Evolutionary conservation across 2,329 filamentous ascomycete species (phyloP).

Genomic region (Nakataea oryzae): DNA sequence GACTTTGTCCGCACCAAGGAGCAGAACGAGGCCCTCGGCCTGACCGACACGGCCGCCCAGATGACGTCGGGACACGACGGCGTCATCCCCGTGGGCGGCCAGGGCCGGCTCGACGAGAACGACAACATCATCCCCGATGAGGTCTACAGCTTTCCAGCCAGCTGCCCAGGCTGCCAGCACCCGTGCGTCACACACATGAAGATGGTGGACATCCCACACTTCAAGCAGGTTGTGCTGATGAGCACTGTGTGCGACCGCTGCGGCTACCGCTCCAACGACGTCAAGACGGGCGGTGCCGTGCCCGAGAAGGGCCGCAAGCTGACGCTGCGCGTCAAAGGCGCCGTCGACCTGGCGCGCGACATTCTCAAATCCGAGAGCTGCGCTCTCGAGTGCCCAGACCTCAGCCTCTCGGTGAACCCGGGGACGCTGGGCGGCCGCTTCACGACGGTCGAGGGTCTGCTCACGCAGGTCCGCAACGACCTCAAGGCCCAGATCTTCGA

Average conservation of each 20-base stretch:
- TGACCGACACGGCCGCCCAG: conserved; percentile 53
- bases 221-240: conserved; percentile 96
- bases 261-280: conserved; percentile 90
- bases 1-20: conserved; percentile 75
- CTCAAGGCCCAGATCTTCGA: conserved; percentile 75
- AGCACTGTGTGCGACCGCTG: conserved; percentile 86
- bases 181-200: conserved; percentile 92
- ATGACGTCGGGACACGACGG: conserved; percentile 31
- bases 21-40: conserved; percentile 78
- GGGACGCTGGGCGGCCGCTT: conserved; percentile 93
- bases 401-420: conserved; percentile 78
- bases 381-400: conserved; percentile 74
- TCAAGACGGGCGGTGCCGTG: conserved; percentile 92
- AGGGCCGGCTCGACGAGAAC: conserved; percentile 32
- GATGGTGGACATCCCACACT: conserved; percentile 96
- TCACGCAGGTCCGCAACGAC: conserved; percentile 88
- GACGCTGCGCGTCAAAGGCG: conserved; percentile 58
- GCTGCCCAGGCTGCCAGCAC: conserved; percentile 83
- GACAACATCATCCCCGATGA: conserved; percentile 87
- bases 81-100: conserved; percentile 36
- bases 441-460: conserved; percentile 88
- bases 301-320: conserved; percentile 80
- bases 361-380: conserved; percentile 96
- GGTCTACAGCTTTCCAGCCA: conserved; percentile 85
- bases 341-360: conserved; percentile 73